Conservation (phyloP, 495 filamentous ascomycete species). For the Emericellopsis terricola region DNA sequence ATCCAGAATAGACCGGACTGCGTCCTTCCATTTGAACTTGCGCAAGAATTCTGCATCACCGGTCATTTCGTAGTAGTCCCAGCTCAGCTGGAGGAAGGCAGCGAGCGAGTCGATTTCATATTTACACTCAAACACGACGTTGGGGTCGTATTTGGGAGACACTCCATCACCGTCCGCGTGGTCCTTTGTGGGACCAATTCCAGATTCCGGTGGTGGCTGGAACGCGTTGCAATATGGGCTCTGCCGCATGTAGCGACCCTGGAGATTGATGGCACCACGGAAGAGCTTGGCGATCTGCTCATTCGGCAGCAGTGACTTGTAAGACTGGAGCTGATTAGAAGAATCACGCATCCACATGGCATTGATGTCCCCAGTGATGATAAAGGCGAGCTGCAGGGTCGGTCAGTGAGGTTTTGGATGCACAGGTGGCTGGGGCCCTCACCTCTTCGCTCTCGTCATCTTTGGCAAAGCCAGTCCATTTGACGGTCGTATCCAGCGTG, state of each 20-base stretch:
- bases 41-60: slow-evolving; percentile 39
- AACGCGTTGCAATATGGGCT: slow-evolving; percentile 49
- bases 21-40: slow-evolving; percentile 31
- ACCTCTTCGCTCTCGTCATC: slow-evolving; percentile 23
- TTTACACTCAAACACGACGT: slow-evolving; percentile 32
- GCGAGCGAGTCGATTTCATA: slow-evolving; percentile 54
- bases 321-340: slow-evolving; percentile 48
- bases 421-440: slow-evolving; percentile 1
- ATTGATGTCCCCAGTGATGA: slow-evolving; percentile 48
- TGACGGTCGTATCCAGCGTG: slow-evolving; percentile 49
- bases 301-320: slow-evolving; percentile 31
- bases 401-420: not conserved
- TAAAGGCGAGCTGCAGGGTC: slow-evolving; percentile 20
- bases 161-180: slow-evolving; percentile 7
- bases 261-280: slow-evolving; percentile 47
- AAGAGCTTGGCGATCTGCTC: slow-evolving; percentile 38
- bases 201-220: slow-evolving; percentile 12
- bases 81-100: slow-evolving; percentile 40
- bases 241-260: slow-evolving; percentile 39
- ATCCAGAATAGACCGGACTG: slow-evolving; percentile 28
- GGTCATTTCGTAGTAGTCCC: slow-evolving; percentile 40
- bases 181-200: not conserved
- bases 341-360: slow-evolving; percentile 59
- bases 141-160: slow-evolving; percentile 4
- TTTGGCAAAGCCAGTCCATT: slow-evolving; percentile 38